These are phyloP conservation scores for Podospora bellae-mahoneyi DNA, from an alignment of 495 filamentous ascomycete genomes.

Conservation along the genomic window DNA sequence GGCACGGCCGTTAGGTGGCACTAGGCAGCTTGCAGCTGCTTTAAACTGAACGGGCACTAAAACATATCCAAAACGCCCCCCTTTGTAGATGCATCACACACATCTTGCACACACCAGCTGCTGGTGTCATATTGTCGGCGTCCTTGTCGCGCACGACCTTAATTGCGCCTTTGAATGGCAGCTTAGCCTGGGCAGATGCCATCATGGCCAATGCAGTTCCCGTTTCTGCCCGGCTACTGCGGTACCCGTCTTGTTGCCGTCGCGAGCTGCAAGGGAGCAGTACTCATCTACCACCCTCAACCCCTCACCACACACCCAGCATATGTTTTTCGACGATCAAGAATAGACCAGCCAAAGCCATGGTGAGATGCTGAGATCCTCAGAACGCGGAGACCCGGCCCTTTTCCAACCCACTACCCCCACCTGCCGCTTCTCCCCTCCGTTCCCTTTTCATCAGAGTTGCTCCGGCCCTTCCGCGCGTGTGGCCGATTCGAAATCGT, in stretches of 20 bases:
- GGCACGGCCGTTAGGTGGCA: background rate
- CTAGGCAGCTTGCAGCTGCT: conserved; percentile 9
- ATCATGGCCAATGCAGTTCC: background rate
- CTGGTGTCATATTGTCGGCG: background rate
- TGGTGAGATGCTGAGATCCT: conserved; percentile 1
- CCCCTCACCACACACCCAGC: conserved; percentile 22
- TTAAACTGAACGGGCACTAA: conserved; percentile 19
- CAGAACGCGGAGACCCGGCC: conserved; percentile 2
- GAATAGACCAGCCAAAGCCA: conserved; percentile 24
- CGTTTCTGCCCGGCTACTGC: background rate
- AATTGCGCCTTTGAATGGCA: background rate
- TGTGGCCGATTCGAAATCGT: conserved; percentile 27
- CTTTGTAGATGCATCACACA: conserved; percentile 7
- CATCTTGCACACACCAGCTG: background rate
- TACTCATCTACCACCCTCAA: conserved; percentile 2
- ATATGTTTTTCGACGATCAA: conserved; percentile 34
- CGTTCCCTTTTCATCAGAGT: conserved; percentile 16
- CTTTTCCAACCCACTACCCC: conserved; percentile 21
- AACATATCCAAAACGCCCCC: conserved; percentile 19
- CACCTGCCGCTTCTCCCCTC: background rate
- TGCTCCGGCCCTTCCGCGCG: conserved; percentile 2
- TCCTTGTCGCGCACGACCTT: conserved; percentile 12
- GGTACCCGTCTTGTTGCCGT: background rate
- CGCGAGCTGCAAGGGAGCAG: background rate
- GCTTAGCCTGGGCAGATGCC: background rate